Evolutionary conservation across 2,329 filamentous ascomycete genomes (phyloP), one percentile per base, ranked within the genome.

Genomic region (Shiraia sp.): DNA sequence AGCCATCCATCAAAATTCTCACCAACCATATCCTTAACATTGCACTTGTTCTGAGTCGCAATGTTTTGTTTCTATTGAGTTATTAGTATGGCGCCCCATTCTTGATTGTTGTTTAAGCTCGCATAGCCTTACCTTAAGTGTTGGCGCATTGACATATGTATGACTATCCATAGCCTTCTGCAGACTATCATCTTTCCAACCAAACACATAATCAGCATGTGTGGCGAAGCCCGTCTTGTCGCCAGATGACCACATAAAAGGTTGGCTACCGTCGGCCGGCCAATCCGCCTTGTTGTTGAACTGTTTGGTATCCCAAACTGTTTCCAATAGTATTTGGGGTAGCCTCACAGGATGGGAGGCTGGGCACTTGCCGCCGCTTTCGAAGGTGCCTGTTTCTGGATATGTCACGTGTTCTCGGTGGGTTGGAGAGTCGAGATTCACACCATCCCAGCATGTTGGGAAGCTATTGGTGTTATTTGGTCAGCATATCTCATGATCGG

Each of bases 41-140:
- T 60, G 30, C 63, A 67, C 45, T 65, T 64, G 33, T 67, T 67
- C 40, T 65, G 62, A 14, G 51, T 38, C n/a, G 62, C 59, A 40
- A 66, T 63, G 7, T 38, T 59, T 49, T 67, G 63, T 33, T 60
- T 66, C 49, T 63, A n/a, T n/a, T n/a, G n/a, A n/a, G n/a, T n/a
- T n/a, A n/a, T n/a, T n/a, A n/a, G n/a, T n/a, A n/a, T n/a, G n/a
- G n/a, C n/a, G n/a, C n/a, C n/a, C n/a, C n/a, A n/a, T n/a, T n/a
- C n/a, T n/a, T n/a, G n/a, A n/a, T n/a, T n/a, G n/a, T n/a, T n/a
- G n/a, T n/a, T n/a, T n/a, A n/a, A n/a, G n/a, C n/a, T n/a, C n/a
- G n/a, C n/a, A n/a, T n/a, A n/a, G n/a, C n/a, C n/a, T n/a, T n/a
- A n/a, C n/a, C n/a, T n/a, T 65, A 9, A 67, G 35, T 37, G 49